phyloP scores from a whole-genome alignment of 495 filamentous ascomycete species.

The Penicillium parvum region DNA sequence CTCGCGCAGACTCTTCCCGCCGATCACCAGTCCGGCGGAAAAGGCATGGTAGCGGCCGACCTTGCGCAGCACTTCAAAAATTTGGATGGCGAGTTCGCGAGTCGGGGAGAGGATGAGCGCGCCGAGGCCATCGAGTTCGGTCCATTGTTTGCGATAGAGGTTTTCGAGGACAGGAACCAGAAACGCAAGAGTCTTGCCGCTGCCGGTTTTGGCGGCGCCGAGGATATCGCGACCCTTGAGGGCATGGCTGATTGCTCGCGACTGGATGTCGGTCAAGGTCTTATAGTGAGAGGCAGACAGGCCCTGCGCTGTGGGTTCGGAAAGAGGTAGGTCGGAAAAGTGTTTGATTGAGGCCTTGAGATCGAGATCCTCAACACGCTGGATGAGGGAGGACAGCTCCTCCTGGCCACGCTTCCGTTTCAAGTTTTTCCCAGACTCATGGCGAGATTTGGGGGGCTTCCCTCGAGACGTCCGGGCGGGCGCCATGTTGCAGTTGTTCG shows the following conservation, averaged over 20 bases:
- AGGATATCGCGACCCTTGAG: conserved; percentile 87
- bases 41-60: conserved; percentile 87
- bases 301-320: conserved; percentile 73
- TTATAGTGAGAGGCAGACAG: conserved; percentile 86
- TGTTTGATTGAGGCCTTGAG: conserved; percentile 41
- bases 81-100: conserved; percentile 91
- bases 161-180: conserved; percentile 89
- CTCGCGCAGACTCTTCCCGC: conserved; percentile 86
- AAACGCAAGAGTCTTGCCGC: conserved; percentile 94
- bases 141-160: conserved; percentile 87
- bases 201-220: conserved; percentile 93
- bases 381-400: conserved; percentile 39
- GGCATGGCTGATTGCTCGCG: conserved; percentile 75
- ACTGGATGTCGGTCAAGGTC: conserved; percentile 86
- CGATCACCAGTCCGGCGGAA: conserved; percentile 90
- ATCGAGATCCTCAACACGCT: conserved; percentile 49
- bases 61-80: conserved; percentile 91
- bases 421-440: conserved; percentile 34
- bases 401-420: conserved; percentile 61
- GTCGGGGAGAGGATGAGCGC: conserved; percentile 93
- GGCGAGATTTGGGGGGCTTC: conserved; percentile 24
- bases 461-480: conserved; percentile 17
- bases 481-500: conserved; percentile 26
- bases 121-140: conserved; percentile 84
- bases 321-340: conserved; percentile 84